A percentile compares a stretch with the other conserved stretches of the same genome.
phyloP scores from a whole-genome alignment of 202 grass and related monocot species.

The Setaria italica region DNA sequence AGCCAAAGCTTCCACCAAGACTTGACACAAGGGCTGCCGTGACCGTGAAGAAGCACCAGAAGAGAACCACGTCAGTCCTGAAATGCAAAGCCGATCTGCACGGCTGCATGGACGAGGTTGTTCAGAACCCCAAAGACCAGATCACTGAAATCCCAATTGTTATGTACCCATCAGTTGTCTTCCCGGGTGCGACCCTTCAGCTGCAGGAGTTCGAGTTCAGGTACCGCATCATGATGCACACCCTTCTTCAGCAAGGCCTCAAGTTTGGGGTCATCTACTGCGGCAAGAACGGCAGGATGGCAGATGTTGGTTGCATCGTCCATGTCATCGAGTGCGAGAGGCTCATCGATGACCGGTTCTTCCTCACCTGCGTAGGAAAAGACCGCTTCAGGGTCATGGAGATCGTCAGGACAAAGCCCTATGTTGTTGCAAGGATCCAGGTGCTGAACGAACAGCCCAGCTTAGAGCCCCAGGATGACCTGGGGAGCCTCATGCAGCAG shows the following conservation, averaged over 20 bases:
- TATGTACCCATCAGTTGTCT: slow-evolving; percentile 53
- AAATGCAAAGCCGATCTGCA: slow-evolving; percentile 47
- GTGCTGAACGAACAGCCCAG: slow-evolving; percentile 35
- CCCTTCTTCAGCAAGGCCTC: slow-evolving; percentile 57
- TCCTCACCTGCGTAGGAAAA: slow-evolving; percentile 65
- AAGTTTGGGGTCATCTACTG: slow-evolving; percentile 70
- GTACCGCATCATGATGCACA: slow-evolving; percentile 86
- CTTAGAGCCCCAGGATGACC: slow-evolving; percentile 9
- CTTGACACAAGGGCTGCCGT: background rate
- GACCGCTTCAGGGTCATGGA: slow-evolving; percentile 62
- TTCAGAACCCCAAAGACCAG: slow-evolving; percentile 36
- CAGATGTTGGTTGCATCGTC: slow-evolving; percentile 62
- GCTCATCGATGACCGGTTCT: slow-evolving; percentile 68
- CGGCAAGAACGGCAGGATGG: slow-evolving; percentile 18
- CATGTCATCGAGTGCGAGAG: slow-evolving; percentile 64
- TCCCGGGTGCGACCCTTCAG: slow-evolving; percentile 59
- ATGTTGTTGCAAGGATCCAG: slow-evolving; percentile 59
- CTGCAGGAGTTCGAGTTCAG: slow-evolving; percentile 78
- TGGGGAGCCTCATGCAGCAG: slow-evolving; percentile 47
- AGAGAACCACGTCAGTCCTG: slow-evolving; percentile 1
- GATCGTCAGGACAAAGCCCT: slow-evolving; percentile 69
- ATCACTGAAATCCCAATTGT: slow-evolving; percentile 58
- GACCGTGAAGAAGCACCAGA: background rate
- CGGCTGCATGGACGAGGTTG: slow-evolving; percentile 22
- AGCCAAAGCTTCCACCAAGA: background rate